Evolutionary conservation across 108 stramenopile species (phyloP).

Genomic region (Chaetoceros muelleri): DNA sequence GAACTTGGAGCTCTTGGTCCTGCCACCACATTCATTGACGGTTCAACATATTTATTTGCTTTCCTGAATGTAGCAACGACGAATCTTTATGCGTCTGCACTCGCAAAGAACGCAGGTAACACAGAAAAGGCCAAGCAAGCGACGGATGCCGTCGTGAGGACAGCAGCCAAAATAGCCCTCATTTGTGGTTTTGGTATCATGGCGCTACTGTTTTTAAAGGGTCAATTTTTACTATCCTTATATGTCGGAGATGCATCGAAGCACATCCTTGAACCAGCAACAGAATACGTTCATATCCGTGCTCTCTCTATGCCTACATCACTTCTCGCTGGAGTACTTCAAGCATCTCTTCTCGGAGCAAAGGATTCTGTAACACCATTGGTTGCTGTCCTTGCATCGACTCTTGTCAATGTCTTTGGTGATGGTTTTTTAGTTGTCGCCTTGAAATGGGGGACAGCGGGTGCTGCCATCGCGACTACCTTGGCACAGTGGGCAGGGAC

Average conservation of each 20-base stretch:
- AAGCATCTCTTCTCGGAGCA: constrained; percentile 70
- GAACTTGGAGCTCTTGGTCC: constrained; percentile 47
- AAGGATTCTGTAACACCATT: constrained; percentile 79
- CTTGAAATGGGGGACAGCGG: constrained; percentile 56
- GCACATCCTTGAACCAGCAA: neutral
- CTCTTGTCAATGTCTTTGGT: constrained; percentile 56
- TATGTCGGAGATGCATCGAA: constrained; percentile 48
- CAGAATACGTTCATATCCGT: constrained; percentile 70
- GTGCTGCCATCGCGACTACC: constrained; percentile 75
- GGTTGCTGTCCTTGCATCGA: constrained; percentile 59
- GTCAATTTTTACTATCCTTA: constrained; percentile 54
- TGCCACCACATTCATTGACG: constrained; percentile 81
- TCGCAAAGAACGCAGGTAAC: constrained; percentile 32
- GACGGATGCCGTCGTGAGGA: constrained; percentile 61
- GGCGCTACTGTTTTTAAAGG: constrained; percentile 41
- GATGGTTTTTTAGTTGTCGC: constrained; percentile 59
- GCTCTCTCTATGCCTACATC: constrained; percentile 77
- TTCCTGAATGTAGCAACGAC: constrained; percentile 87
- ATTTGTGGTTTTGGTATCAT: constrained; percentile 63
- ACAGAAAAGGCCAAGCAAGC: constrained; percentile 21
- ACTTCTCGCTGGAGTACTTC: constrained; percentile 64
- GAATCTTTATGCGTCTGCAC: constrained; percentile 69
- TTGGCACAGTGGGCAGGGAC: constrained; percentile 69
- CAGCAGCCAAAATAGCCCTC: constrained; percentile 51
- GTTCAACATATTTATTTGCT: constrained; percentile 74